Percentiles rank a stretch among this genome's conserved stretches.
These are phyloP conservation scores for Holtermannia corniformis DNA, from an alignment of 768 basidiomycete genomes.

Conservation along the genomic window DNA sequence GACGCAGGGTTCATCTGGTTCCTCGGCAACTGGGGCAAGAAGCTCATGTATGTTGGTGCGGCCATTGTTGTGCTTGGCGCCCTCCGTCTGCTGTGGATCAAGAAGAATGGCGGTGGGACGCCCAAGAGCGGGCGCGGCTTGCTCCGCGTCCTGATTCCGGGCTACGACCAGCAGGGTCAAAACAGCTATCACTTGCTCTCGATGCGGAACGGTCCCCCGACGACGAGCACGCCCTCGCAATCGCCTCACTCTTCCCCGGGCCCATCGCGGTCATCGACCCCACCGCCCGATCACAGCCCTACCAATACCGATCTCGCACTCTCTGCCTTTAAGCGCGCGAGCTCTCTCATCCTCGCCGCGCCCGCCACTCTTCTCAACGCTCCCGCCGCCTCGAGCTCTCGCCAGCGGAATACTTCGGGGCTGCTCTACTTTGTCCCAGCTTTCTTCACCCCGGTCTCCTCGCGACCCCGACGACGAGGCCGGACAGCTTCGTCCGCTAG, in stretches of 20 bases:
- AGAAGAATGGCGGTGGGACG: background rate
- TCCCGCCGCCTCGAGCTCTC: constrained; percentile 1
- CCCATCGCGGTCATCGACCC: background rate
- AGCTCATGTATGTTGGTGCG: constrained; percentile 73
- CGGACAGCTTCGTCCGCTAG: constrained; percentile 24
- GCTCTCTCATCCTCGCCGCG: constrained; percentile 26
- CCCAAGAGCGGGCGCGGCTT: background rate
- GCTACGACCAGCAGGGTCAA: background rate
- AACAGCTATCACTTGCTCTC: constrained; percentile 15
- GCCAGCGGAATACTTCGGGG: constrained; percentile 10
- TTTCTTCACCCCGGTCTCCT: constrained; percentile 15
- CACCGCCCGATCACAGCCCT: background rate
- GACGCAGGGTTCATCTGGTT: constrained; percentile 97
- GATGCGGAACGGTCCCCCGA: background rate
- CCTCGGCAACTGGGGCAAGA: constrained; percentile 78
- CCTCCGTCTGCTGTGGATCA: constrained; percentile 45
- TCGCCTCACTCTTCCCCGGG: background rate
- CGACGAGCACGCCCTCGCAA: constrained; percentile 3
- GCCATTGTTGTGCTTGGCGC: constrained; percentile 62
- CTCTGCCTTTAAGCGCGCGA: constrained; percentile 20
- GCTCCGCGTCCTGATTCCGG: background rate
- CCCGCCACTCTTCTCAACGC: constrained; percentile 20
- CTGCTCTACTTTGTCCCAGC: constrained; percentile 30
- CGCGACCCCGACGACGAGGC: constrained; percentile 5
- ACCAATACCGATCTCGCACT: constrained; percentile 3